Evolutionary conservation across 768 basidiomycete genomes (phyloP).

Genomic region (Collybia sordida): DNA sequence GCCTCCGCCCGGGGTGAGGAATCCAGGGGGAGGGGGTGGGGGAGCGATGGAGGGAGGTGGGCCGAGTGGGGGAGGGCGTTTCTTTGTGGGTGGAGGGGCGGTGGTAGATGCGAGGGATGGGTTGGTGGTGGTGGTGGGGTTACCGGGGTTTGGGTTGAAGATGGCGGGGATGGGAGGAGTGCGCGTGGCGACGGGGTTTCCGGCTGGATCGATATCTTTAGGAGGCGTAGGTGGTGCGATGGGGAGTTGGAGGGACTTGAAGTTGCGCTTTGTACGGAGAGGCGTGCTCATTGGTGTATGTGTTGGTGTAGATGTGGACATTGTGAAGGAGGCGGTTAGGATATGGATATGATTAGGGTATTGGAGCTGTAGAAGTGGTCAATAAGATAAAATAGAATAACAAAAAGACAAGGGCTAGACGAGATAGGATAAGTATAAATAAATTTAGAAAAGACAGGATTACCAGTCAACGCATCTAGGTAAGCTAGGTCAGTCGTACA

Average conservation of each 20-base stretch:
- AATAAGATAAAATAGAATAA: no score
- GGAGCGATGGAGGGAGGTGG: slow-evolving; percentile 42
- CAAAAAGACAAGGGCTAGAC: no score
- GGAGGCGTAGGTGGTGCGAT: slow-evolving; percentile 38
- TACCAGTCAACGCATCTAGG: no score
- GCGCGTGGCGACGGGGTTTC: slow-evolving; percentile 43
- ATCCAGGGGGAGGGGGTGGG: slow-evolving; percentile 52
- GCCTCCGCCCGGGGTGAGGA: slow-evolving; percentile 9
- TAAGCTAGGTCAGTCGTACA: no score
- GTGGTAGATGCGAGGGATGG: neutral
- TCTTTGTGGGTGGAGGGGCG: neutral
- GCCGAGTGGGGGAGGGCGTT: neutral
- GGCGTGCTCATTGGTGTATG: neutral
- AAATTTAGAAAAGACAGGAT: no score
- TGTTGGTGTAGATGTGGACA: no score
- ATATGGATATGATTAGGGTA: no score
- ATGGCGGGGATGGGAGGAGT: slow-evolving; percentile 13
- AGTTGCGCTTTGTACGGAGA: slow-evolving; percentile 89
- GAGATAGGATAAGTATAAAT: no score
- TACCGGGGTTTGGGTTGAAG: no score
- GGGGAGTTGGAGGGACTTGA: slow-evolving; percentile 79
- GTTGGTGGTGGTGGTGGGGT: neutral
- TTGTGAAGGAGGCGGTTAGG: no score
- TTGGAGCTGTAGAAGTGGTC: no score
- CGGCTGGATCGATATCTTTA: slow-evolving; percentile 13